phyloP scores from a whole-genome alignment of 129 eudicot genomes.

The Flaveria linearis region DNA sequence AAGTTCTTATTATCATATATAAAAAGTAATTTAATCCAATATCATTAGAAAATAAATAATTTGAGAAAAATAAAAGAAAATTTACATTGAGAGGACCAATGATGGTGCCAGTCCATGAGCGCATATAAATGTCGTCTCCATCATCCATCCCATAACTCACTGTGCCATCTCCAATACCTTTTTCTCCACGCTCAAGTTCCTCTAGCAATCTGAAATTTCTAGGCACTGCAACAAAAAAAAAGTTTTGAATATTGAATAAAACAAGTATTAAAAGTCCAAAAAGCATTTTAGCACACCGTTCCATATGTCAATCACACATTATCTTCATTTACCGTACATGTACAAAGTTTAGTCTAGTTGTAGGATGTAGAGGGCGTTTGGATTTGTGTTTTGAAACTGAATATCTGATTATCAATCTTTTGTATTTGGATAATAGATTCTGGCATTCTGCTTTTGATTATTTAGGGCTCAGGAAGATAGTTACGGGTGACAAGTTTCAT shows the following conservation, averaged over 20 bases:
- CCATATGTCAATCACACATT: not conserved
- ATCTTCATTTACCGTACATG: not conserved
- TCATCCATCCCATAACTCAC: slow-evolving; percentile 36
- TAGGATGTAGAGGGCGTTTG: not conserved
- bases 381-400: not conserved
- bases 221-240: slow-evolving; percentile 35
- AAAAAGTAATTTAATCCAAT: not conserved
- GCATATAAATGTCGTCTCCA: slow-evolving; percentile 35
- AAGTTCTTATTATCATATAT: not conserved
- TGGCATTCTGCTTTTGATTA: not conserved
- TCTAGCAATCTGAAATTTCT: slow-evolving; percentile 46
- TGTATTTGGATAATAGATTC: not conserved
- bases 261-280: too few species aligned
- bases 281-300: not conserved
- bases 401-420: not conserved
- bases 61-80: slow-evolving; percentile 5
- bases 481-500: not conserved
- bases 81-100: slow-evolving; percentile 46
- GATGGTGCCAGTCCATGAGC: slow-evolving; percentile 35
- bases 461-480: too few species aligned
- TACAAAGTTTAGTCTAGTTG: not conserved
- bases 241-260: not conserved
- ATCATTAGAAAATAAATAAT: not conserved
- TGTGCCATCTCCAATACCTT: slow-evolving; percentile 51
- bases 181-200: slow-evolving; percentile 50